Evolutionary conservation across 495 filamentous ascomycete species (phyloP).

Genomic region (Daldinia grandis): DNA sequence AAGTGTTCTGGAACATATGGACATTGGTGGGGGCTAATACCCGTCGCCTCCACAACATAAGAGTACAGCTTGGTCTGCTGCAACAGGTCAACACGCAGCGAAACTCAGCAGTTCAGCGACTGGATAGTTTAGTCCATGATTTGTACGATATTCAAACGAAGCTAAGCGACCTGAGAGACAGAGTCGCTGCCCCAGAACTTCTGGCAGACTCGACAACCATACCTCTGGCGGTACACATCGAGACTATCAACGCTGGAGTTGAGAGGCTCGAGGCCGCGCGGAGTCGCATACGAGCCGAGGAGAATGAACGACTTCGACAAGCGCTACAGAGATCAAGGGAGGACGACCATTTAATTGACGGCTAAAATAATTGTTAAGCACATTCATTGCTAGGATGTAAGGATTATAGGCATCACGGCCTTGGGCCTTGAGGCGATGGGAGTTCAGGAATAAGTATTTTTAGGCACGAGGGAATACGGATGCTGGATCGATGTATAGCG

Average conservation of each 20-base stretch:
- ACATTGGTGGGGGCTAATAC: conserved; percentile 73
- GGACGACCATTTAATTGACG: conserved; percentile 44
- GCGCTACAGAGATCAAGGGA: conserved; percentile 56
- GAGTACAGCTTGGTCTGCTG: conserved; percentile 66
- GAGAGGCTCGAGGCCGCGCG: conserved; percentile 69
- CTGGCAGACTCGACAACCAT: conserved; percentile 52
- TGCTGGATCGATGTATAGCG: background rate
- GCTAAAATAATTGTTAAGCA: conserved; percentile 12
- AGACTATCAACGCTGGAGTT: conserved; percentile 71
- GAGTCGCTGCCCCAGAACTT: conserved; percentile 68
- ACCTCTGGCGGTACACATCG: conserved; percentile 72
- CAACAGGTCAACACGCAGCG: conserved; percentile 66
- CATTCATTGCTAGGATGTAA: background rate
- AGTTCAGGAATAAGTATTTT: background rate
- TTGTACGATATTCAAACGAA: conserved; percentile 71
- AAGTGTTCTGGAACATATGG: conserved; percentile 73
- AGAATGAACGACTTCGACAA: conserved; percentile 63
- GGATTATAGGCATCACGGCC: background rate
- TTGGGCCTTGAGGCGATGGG: background rate
- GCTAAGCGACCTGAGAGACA: conserved; percentile 72
- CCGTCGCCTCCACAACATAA: conserved; percentile 61
- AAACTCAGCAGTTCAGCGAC: conserved; percentile 64
- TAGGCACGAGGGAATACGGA: background rate
- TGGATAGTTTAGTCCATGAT: conserved; percentile 67
- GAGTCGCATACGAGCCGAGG: conserved; percentile 61